Evolutionary conservation across 176 grass and related monocot species (phyloP).

Genomic region (Panicum miliaceum): DNA sequence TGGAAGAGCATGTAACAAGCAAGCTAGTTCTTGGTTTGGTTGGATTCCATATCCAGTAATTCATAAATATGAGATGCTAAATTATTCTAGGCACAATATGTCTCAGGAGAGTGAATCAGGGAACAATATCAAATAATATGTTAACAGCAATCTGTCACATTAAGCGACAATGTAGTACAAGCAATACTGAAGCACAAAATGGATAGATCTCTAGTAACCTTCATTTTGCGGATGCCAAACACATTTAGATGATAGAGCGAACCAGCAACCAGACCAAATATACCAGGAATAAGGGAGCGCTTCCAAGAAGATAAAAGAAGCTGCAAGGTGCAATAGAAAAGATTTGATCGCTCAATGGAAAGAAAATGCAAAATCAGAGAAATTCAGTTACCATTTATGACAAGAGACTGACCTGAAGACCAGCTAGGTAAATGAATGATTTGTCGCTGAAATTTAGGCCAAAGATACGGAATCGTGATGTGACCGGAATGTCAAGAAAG

Average conservation of each 20-base stretch:
- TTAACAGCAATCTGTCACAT: background rate
- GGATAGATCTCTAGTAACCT: conserved; percentile 52
- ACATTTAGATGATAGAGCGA: conserved; percentile 82
- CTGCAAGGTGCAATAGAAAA: conserved; percentile 53
- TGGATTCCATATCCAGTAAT: conserved; percentile 42
- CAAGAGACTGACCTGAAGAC: conserved; percentile 75
- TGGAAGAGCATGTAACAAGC: background rate
- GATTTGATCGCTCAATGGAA: background rate
- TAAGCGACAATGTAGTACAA: background rate
- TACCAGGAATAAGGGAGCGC: conserved; percentile 82
- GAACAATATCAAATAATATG: conserved; percentile 35
- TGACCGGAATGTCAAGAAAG: conserved; percentile 85
- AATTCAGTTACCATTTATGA: conserved; percentile 42
- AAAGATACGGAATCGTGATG: conserved; percentile 79
- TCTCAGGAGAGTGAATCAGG: background rate
- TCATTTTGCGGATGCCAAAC: conserved; percentile 65
- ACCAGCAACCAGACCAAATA: conserved; percentile 85
- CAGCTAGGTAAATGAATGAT: conserved; percentile 88
- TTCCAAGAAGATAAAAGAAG: conserved; percentile 91
- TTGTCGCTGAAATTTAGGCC: conserved; percentile 84
- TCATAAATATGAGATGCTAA: conserved; percentile 14
- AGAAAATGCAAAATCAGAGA: conserved; percentile 32
- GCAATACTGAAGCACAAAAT: background rate
- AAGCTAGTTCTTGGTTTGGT: conserved; percentile 34
- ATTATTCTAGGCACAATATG: conserved; percentile 25